Conservation (phyloP, 2,329 filamentous ascomycete genomes). For the Aaosphaeria arxii region DNA sequence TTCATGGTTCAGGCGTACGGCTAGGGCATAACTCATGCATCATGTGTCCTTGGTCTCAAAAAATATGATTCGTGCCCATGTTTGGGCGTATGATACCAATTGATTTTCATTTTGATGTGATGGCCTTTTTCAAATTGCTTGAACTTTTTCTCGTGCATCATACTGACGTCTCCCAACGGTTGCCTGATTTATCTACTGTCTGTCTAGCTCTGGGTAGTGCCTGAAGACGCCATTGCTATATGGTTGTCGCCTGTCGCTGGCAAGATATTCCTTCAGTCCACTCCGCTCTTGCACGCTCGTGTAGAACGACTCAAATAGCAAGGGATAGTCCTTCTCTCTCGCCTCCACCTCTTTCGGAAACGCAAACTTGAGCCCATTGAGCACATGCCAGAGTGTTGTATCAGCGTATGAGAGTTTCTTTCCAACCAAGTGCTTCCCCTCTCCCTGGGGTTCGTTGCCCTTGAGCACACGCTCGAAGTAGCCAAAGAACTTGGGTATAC, state of each 20-base stretch:
- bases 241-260: slow-evolving; percentile 59
- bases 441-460: slow-evolving; percentile 54
- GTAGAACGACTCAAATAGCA: slow-evolving; percentile 62
- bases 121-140: slow-evolving; percentile 1
- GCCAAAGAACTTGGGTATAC: slow-evolving; percentile 69
- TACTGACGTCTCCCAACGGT: neutral
- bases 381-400: slow-evolving; percentile 68
- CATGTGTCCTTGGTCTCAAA: slow-evolving; percentile 37
- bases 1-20: slow-evolving; percentile 36
- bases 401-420: slow-evolving; percentile 68
- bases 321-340: slow-evolving; percentile 56
- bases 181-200: slow-evolving; percentile 29
- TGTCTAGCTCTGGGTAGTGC: slow-evolving; percentile 70
- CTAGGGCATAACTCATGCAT: slow-evolving; percentile 31
- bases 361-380: slow-evolving; percentile 56
- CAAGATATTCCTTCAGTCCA: slow-evolving; percentile 66
- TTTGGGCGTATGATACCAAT: slow-evolving; percentile 37
- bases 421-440: slow-evolving; percentile 64
- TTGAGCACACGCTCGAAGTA: slow-evolving; percentile 68
- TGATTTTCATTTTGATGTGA: slow-evolving; percentile 29
- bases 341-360: slow-evolving; percentile 66
- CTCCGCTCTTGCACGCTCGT: slow-evolving; percentile 60
- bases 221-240: slow-evolving; percentile 69
- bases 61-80: slow-evolving; percentile 32
- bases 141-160: neutral